phyloP scores from a whole-genome alignment of 108 stramenopile genomes.

The Fistulifera pelliculosa region DNA sequence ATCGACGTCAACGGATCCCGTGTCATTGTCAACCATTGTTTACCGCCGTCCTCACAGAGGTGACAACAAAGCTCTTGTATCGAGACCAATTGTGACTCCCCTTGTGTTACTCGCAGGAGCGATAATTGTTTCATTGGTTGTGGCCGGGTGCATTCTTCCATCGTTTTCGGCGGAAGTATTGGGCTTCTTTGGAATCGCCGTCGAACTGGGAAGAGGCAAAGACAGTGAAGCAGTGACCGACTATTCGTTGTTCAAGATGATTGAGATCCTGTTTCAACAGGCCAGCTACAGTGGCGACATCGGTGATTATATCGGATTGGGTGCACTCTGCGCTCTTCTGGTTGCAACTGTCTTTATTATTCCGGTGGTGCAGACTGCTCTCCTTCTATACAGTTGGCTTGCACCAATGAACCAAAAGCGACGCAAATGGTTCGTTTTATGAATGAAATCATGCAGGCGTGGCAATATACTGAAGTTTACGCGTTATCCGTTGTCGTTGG shows the following conservation, averaged over 20 bases:
- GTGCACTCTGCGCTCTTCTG: constrained; percentile 19
- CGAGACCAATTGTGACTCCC: constrained; percentile 26
- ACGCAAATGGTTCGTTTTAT: constrained; percentile 22
- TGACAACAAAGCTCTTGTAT: constrained; percentile 18
- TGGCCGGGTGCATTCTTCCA: constrained; percentile 45
- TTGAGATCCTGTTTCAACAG: constrained; percentile 58
- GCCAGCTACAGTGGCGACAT: constrained; percentile 35
- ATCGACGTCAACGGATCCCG: neutral
- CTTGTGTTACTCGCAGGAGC: constrained; percentile 21
- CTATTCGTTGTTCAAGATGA: constrained; percentile 34
- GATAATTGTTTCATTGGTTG: constrained; percentile 5
- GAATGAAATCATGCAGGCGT: constrained; percentile 56
- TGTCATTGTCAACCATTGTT: constrained; percentile 3
- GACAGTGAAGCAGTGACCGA: constrained; percentile 45
- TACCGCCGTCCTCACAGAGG: constrained; percentile 35
- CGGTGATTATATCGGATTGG: constrained; percentile 4
- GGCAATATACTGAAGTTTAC: constrained; percentile 83
- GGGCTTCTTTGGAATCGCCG: constrained; percentile 64
- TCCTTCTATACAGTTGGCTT: constrained; percentile 49
- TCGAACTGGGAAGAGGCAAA: constrained; percentile 57
- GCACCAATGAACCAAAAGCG: constrained; percentile 25
- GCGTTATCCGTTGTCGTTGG: constrained; percentile 57
- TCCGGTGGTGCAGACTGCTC: constrained; percentile 45
- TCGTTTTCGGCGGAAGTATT: constrained; percentile 57
- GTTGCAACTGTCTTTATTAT: constrained; percentile 58